Conservation (phyloP, 306 rosid genomes). For the Prunus campanulata region DNA sequence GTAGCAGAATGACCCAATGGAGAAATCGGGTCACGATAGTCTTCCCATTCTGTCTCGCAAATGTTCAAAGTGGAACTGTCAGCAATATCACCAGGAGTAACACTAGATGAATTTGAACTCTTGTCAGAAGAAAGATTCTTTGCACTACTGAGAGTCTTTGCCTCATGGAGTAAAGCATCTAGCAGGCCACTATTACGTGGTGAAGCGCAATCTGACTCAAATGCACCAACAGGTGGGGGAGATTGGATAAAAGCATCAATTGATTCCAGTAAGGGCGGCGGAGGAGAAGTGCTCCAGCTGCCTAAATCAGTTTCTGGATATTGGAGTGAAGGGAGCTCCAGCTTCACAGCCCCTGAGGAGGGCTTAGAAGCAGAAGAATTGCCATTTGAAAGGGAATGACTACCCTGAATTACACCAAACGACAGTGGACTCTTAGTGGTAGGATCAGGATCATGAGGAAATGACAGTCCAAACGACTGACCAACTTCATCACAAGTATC, state of each 20-base stretch:
- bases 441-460: slow-evolving; percentile 54
- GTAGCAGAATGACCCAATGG: slow-evolving; percentile 65
- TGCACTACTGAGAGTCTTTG: slow-evolving; percentile 51
- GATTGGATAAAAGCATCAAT: slow-evolving; percentile 69
- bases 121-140: slow-evolving; percentile 57
- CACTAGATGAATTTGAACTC: slow-evolving; percentile 68
- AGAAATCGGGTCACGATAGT: slow-evolving; percentile 53
- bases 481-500: slow-evolving; percentile 43
- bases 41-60: slow-evolving; percentile 62
- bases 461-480: slow-evolving; percentile 47
- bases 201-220: slow-evolving; percentile 63
- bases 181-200: slow-evolving; percentile 84
- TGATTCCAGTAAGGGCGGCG: slow-evolving; percentile 60
- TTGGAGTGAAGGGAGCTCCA: slow-evolving; percentile 99
- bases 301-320: slow-evolving; percentile 82
- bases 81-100: slow-evolving; percentile 56
- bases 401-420: slow-evolving; percentile 38
- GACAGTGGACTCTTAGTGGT: slow-evolving; percentile 43
- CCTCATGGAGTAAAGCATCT: slow-evolving; percentile 71
- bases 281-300: slow-evolving; percentile 71
- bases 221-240: slow-evolving; percentile 45
- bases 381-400: slow-evolving; percentile 93
- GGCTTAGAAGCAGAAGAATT: slow-evolving; percentile 90
- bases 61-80: slow-evolving; percentile 52
- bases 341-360: slow-evolving; percentile 68